These are phyloP conservation scores for Litchi chinensis DNA, from an alignment of 345 rosid genomes.

Conservation along the genomic window DNA sequence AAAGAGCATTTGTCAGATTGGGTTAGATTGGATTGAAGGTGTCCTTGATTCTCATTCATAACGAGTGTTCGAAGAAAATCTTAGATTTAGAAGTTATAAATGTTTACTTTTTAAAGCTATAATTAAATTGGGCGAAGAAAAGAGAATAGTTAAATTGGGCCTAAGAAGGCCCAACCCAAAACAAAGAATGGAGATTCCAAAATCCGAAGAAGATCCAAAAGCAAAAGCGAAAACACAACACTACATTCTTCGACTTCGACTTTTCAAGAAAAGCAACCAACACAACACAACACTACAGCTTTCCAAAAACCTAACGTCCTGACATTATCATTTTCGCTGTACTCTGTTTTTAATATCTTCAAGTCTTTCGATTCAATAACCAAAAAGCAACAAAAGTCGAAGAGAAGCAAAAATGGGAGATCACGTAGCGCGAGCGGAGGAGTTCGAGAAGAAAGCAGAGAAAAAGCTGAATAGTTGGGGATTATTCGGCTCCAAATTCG, in stretches of 20 bases:
- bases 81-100: too few relatives aligned
- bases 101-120: too few relatives aligned
- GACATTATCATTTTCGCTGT: background rate
- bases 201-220: background rate
- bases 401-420: constrained; percentile 49
- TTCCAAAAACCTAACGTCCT: background rate
- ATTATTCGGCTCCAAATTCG: constrained; percentile 58
- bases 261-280: background rate
- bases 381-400: background rate
- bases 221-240: background rate
- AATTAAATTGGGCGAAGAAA: too few relatives aligned
- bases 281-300: too few relatives aligned
- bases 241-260: background rate
- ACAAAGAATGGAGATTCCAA: background rate
- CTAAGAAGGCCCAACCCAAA: background rate
- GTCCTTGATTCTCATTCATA: too few relatives aligned
- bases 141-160: background rate
- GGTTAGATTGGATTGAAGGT: too few relatives aligned
- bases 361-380: background rate
- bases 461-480: constrained; percentile 69
- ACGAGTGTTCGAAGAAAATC: too few relatives aligned
- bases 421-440: constrained; percentile 57
- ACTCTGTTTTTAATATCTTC: background rate
- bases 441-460: constrained; percentile 70
- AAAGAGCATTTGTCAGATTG: too few relatives aligned